These are phyloP conservation scores for Cystobasidiaceae sp. DNA, from an alignment of 1,284 basidiomycete genomes.

Conservation along the genomic window DNA sequence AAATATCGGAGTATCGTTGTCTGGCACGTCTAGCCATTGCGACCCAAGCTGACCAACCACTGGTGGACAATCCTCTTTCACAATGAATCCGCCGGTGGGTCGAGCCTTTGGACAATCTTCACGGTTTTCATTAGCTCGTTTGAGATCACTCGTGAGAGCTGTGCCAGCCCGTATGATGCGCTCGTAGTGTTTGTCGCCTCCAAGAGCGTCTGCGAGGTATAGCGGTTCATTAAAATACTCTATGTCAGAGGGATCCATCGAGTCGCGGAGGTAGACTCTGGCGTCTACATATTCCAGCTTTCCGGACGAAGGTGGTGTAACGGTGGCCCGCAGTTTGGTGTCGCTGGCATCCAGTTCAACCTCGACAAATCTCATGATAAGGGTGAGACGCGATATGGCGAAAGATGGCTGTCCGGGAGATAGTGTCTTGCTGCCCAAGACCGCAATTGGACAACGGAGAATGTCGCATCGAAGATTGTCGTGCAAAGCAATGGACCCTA, in stretches of 20 bases:
- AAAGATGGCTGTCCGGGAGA: slow-evolving; percentile 22
- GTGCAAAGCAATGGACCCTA: slow-evolving; percentile 19
- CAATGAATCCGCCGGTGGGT: slow-evolving; percentile 25
- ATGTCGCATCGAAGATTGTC: slow-evolving; percentile 28
- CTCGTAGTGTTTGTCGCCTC: slow-evolving; percentile 25
- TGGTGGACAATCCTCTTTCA: slow-evolving; percentile 16
- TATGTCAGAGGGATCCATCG: slow-evolving; percentile 7
- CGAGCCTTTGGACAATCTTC: slow-evolving; percentile 23
- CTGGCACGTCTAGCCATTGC: slow-evolving; percentile 1
- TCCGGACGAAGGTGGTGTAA: background rate
- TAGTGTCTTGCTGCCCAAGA: slow-evolving; percentile 6
- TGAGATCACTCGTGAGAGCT: slow-evolving; percentile 13
- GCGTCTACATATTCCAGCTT: slow-evolving; percentile 27
- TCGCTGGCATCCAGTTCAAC: slow-evolving; percentile 16
- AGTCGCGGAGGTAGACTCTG: slow-evolving; percentile 11
- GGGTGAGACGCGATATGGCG: slow-evolving; percentile 9
- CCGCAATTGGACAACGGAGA: slow-evolving; percentile 6
- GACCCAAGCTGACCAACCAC: slow-evolving; percentile 23
- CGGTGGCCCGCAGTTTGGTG: slow-evolving; percentile 1
- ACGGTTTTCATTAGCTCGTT: slow-evolving; percentile 21
- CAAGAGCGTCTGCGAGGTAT: slow-evolving; percentile 18
- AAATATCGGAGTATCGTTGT: background rate
- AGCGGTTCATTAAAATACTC: slow-evolving; percentile 16
- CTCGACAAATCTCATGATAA: slow-evolving; percentile 12
- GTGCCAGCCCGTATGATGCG: slow-evolving; percentile 20